Conservation (phyloP, 1,284 basidiomycete genomes). For the Pyrrhoderma noxium region DNA sequence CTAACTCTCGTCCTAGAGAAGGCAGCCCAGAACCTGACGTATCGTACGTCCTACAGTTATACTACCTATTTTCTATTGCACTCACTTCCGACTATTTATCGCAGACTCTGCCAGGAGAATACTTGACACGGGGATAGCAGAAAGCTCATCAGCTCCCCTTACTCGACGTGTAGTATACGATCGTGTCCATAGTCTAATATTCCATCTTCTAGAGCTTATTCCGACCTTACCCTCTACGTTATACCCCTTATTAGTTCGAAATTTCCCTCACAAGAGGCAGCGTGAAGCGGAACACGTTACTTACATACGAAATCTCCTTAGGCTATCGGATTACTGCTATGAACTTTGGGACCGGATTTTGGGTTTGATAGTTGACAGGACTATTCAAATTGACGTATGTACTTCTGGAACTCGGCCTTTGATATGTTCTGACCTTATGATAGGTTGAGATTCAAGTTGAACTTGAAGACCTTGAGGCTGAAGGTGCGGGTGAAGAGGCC, state of each 20-base stretch:
- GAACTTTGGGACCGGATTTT: constrained; percentile 84
- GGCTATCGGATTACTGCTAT: constrained; percentile 83
- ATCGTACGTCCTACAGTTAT: constrained; percentile 56
- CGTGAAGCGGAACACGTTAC: constrained; percentile 75
- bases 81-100: constrained; percentile 1
- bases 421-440: constrained; percentile 11
- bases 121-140: constrained; percentile 46
- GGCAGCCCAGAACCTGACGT: constrained; percentile 79
- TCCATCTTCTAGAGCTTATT: constrained; percentile 80
- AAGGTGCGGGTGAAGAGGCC: constrained; percentile 43
- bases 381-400: constrained; percentile 91
- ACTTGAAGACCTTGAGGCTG: constrained; percentile 84
- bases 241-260: constrained; percentile 73
- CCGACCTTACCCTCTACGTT: constrained; percentile 85
- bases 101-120: constrained; percentile 65
- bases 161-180: constrained; percentile 83
- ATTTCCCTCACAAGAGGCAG: constrained; percentile 94
- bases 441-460: constrained; percentile 97
- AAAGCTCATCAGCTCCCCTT: constrained; percentile 60
- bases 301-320: constrained; percentile 87
- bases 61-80: constrained; percentile 9
- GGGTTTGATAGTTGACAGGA: constrained; percentile 81
- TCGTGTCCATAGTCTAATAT: constrained; percentile 79
- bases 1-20: constrained; percentile 76
- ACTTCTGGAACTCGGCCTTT: not conserved